These are phyloP conservation scores for Salvia miltiorrhiza DNA, from an alignment of 257 asterid species.

Conservation along the genomic window DNA sequence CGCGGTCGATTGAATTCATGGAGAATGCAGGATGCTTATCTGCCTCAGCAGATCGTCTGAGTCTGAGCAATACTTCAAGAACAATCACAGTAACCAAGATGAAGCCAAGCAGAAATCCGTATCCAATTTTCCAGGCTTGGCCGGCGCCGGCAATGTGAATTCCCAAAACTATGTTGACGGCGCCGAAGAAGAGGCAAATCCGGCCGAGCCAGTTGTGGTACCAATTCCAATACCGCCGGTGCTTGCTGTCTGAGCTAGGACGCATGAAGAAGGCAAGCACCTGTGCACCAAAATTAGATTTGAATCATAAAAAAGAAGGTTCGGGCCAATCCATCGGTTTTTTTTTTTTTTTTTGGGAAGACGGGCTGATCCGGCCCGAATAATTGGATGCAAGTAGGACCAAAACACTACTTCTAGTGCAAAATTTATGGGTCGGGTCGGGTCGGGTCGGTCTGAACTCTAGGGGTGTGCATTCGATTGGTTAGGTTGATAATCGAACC, in stretches of 20 bases:
- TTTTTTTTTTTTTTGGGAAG: no score
- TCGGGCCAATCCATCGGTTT: no score
- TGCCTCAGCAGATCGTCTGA: conserved; percentile 36
- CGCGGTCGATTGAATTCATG: conserved; percentile 39
- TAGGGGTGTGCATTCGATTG: no score
- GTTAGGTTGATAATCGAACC: no score
- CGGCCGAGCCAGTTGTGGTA: conserved; percentile 77
- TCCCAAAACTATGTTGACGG: conserved; percentile 66
- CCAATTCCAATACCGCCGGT: conserved; percentile 62
- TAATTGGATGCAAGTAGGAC: no score
- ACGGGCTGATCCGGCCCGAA: no score
- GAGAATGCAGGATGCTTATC: conserved; percentile 42
- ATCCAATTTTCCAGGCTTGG: conserved; percentile 60
- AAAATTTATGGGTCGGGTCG: no score
- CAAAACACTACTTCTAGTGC: no score
- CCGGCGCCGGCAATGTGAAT: conserved; percentile 69
- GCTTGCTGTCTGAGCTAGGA: conserved; percentile 67
- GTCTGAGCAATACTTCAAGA: conserved; percentile 55
- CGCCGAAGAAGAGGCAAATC: conserved; percentile 67
- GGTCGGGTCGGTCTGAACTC: no score
- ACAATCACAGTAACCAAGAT: conserved; percentile 43
- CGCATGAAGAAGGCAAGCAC: conserved; percentile 70
- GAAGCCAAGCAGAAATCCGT: conserved; percentile 61
- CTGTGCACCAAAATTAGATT: conserved; percentile 20
- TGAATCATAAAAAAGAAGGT: no score